phyloP scores from a whole-genome alignment of 139 green algal species.

The Chlamydomonas applanata region DNA sequence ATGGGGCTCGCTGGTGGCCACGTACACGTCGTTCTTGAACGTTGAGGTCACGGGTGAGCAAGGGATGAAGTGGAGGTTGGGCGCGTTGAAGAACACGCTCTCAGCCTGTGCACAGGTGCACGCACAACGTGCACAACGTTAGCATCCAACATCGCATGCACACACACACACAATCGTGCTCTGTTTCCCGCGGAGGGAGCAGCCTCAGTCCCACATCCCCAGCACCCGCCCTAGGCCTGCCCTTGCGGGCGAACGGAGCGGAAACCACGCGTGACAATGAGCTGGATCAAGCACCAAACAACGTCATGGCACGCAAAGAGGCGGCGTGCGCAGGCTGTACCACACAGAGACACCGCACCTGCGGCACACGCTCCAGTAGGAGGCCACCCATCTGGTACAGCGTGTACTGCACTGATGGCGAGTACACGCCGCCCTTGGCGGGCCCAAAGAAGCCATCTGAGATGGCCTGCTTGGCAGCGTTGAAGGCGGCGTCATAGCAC shows the following conservation, averaged over 20 bases:
- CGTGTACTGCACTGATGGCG: constrained; percentile 89
- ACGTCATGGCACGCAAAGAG: too few relatives aligned
- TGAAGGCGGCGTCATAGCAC: constrained; percentile 31
- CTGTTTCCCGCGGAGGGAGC: too few relatives aligned
- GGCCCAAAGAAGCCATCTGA: constrained; percentile 80
- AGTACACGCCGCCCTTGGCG: constrained; percentile 79
- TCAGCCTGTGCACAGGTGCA: constrained; percentile 46
- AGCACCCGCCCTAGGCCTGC: too few relatives aligned
- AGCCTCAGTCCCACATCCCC: neutral
- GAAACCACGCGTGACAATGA: too few relatives aligned
- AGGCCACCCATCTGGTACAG: constrained; percentile 81
- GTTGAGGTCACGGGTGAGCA: constrained; percentile 55
- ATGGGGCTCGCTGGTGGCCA: constrained; percentile 90
- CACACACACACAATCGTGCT: too few relatives aligned
- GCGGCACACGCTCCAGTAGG: constrained; percentile 48
- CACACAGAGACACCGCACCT: constrained; percentile 29
- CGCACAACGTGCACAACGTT: neutral
- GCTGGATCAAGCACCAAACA: too few relatives aligned
- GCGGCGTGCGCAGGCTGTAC: neutral
- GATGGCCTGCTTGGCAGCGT: constrained; percentile 23
- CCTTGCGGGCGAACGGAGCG: neutral
- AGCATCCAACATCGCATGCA: neutral
- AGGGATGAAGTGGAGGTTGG: constrained; percentile 97
- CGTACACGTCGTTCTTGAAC: constrained; percentile 95
- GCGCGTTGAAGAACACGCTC: constrained; percentile 88